Conservation (phyloP, 495 filamentous ascomycete species). For the Penicillium robsamsonii region DNA sequence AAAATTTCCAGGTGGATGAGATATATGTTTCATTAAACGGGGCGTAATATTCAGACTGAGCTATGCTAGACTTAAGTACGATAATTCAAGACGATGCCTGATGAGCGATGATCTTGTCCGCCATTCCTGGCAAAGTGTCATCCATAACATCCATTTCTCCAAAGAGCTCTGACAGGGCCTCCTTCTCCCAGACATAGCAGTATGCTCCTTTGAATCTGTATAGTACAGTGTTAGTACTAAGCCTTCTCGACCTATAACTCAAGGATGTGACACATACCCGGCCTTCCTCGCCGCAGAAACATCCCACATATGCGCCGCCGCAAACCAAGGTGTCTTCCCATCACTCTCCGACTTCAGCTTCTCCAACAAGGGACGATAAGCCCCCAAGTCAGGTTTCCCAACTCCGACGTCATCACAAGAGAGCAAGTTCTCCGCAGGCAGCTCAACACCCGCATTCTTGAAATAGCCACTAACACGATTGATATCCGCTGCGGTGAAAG, state of each 20-base stretch:
- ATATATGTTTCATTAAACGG: neutral
- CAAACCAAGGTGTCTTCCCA: constrained; percentile 34
- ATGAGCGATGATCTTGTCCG: constrained; percentile 36
- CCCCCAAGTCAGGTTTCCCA: constrained; percentile 33
- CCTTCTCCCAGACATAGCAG: constrained; percentile 35
- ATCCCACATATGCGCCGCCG: constrained; percentile 41
- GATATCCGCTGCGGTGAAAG: constrained; percentile 40
- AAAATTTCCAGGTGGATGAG: neutral
- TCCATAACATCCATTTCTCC: constrained; percentile 42
- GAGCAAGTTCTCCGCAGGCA: constrained; percentile 37
- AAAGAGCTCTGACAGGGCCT: constrained; percentile 35
- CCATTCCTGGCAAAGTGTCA: constrained; percentile 38
- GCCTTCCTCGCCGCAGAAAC: constrained; percentile 32
- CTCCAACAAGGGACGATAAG: constrained; percentile 29
- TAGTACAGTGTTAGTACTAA: neutral
- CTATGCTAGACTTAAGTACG: neutral
- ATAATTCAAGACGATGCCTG: constrained; percentile 15
- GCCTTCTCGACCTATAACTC: neutral
- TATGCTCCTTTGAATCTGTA: constrained; percentile 38
- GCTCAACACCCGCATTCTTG: constrained; percentile 29
- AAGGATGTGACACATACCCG: constrained; percentile 22
- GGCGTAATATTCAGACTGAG: too few species aligned
- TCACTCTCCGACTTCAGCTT: constrained; percentile 22
- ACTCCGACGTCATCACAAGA: constrained; percentile 32
- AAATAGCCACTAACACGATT: constrained; percentile 40